Evolutionary conservation across 1,284 basidiomycete genomes (phyloP).

Genomic region (Tilletia caries): DNA sequence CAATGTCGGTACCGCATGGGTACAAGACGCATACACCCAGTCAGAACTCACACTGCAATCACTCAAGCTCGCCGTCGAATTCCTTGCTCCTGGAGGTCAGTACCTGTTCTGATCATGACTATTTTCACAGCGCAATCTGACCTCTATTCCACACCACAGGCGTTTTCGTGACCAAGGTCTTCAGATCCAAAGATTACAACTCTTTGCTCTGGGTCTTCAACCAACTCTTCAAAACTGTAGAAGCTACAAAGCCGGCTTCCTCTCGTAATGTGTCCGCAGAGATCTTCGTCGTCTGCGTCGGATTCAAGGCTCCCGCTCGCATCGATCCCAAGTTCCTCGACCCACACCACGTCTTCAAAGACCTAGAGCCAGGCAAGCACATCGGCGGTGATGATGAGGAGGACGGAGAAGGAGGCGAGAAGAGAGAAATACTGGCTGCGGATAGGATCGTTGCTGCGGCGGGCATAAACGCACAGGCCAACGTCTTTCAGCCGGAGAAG

Average conservation of each 20-base stretch:
- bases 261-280: slow-evolving; percentile 99
- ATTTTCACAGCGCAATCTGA: not conserved
- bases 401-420: not conserved
- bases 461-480: slow-evolving; percentile 55
- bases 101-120: not conserved
- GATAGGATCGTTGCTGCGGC: slow-evolving; percentile 7
- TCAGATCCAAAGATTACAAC: slow-evolving; percentile 98
- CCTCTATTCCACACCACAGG: slow-evolving; percentile 56
- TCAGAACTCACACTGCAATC: slow-evolving; percentile 95
- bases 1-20: slow-evolving; percentile 98
- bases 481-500: slow-evolving; percentile 97
- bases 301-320: slow-evolving; percentile 88
- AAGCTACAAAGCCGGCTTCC: slow-evolving; percentile 97
- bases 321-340: slow-evolving; percentile 99
- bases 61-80: slow-evolving; percentile 93
- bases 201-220: slow-evolving; percentile 98
- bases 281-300: slow-evolving; percentile 97
- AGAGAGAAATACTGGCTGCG: not conserved
- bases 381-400: slow-evolving; percentile 12
- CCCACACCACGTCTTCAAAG: slow-evolving; percentile 96
- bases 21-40: slow-evolving; percentile 97
- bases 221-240: slow-evolving; percentile 91
- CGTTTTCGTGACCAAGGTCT: slow-evolving; percentile 97
- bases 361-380: slow-evolving; percentile 58
- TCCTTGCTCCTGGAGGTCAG: slow-evolving; percentile 72